Base-by-base conservation (phyloP, 805 yeast genomes). In the Lipomyces chichibuensis region DNA sequence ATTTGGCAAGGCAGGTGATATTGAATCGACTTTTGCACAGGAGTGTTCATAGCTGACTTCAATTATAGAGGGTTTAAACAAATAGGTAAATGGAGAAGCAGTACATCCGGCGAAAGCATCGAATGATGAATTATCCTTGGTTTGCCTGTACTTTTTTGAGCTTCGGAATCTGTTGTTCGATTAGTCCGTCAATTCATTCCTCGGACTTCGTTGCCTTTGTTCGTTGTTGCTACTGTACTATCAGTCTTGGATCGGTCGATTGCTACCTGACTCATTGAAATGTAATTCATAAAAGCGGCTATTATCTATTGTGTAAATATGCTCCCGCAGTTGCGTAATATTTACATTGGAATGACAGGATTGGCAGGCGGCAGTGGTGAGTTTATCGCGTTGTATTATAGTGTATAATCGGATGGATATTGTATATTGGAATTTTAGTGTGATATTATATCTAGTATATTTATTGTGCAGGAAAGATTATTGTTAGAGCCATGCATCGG, bases 31-130 rank as follows among this genome's bases (percentile, higher is more conserved):
- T 29, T 23, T 20, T 32, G 51, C n/a, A 13, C 8, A 25, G 29
- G 17, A 33, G 29, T 59, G 33, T 46, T 59, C n/a, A 58, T 32
- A 7, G 17, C 37, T 23, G 25, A 25, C 29, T 14, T 39, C 17
- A n/a, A 37, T 60, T 52, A 33, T 52, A 67, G 83, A 63, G 85
- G 85, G 1, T 83, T 82, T 61, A 65, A 74, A 57, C 76, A 74
- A 64, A 73, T 74, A 14, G 76, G 76, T n/a, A 73, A 73, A 39
- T 65, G 74, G 73, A 59, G 75, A 32, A 70, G 69, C 32, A 61
- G 69, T 17, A 67, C 59, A 11, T 20, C 69, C 14, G 69, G 65
- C 23, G 74, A 69, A 53, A 62, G 63, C 25, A 51, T 62, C 25
- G 65, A 61, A n/a, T 61, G 61, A 29, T 59, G 33, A 57, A 6